A percentile compares a stretch with the other conserved stretches of the same genome.
Conservation (phyloP, 2,329 filamentous ascomycete species). For the Pseudocercospora pini-densiflorae region DNA sequence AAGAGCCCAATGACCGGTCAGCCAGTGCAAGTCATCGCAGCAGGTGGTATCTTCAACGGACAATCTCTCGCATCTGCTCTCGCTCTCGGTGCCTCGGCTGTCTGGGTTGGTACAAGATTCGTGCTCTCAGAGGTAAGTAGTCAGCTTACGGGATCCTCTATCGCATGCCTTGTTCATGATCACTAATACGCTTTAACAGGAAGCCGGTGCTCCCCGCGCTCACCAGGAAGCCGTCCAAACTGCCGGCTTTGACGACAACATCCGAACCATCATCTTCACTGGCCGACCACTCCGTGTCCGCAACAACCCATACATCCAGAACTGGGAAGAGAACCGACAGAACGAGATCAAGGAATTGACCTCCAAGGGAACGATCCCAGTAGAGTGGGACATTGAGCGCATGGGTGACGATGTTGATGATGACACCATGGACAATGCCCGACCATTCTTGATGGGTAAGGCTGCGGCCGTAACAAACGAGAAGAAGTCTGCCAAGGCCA, state of each 20-base stretch:
- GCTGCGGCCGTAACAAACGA: slow-evolving; percentile 92
- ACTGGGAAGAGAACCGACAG: slow-evolving; percentile 93
- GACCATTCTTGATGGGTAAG: slow-evolving; percentile 96
- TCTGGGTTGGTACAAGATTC: slow-evolving; percentile 98
- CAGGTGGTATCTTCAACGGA: slow-evolving; percentile 92
- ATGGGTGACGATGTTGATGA: slow-evolving; percentile 70
- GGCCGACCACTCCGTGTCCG: slow-evolving; percentile 92
- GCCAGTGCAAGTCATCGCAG: slow-evolving; percentile 89
- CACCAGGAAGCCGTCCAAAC: slow-evolving; percentile 97
- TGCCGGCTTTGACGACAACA: slow-evolving; percentile 90
- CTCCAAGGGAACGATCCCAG: slow-evolving; percentile 85
- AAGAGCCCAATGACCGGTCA: slow-evolving; percentile 86
- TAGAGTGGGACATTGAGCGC: slow-evolving; percentile 92
- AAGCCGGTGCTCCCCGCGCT: slow-evolving; percentile 89
- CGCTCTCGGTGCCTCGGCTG: slow-evolving; percentile 88
- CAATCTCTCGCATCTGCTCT: slow-evolving; percentile 86
- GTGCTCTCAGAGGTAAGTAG: slow-evolving; percentile 70
- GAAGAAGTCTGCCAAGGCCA: slow-evolving; percentile 85
- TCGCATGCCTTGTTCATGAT: slow-evolving; percentile 2
- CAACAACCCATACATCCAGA: slow-evolving; percentile 88
- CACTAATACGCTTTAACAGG: slow-evolving; percentile 43
- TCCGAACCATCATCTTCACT: slow-evolving; percentile 98
- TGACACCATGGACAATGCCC: slow-evolving; percentile 87
- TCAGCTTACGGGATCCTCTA: not conserved
- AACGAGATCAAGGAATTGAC: slow-evolving; percentile 93